These are phyloP conservation scores for Rhodocollybia butyracea DNA, from an alignment of 768 basidiomycete genomes.

Conservation along the genomic window DNA sequence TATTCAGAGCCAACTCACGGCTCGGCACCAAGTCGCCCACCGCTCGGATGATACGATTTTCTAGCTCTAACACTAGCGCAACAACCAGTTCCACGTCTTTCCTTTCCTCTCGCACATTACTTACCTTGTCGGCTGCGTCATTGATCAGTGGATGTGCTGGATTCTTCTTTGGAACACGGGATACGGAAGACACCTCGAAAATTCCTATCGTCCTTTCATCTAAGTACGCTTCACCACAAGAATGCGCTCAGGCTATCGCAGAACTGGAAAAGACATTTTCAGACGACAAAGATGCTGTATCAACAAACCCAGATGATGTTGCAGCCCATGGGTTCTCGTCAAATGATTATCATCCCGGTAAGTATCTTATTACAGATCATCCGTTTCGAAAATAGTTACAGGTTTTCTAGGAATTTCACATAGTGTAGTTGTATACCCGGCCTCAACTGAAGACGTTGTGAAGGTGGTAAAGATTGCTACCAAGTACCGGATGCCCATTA, in stretches of 20 bases:
- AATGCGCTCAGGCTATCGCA: conserved; percentile 48
- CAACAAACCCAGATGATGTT: conserved; percentile 50
- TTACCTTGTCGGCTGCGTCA: background rate
- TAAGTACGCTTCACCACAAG: conserved; percentile 44
- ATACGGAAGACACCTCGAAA: background rate
- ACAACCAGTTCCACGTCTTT: background rate
- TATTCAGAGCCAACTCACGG: no score
- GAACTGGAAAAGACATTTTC: conserved; percentile 50
- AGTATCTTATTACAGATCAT: conserved; percentile 20
- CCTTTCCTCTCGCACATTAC: background rate
- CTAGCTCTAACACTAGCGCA: no score
- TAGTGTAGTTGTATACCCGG: background rate
- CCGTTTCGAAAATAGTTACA: background rate
- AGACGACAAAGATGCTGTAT: conserved; percentile 35
- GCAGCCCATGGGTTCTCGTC: conserved; percentile 62
- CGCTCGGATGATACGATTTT: no score
- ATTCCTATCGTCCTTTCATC: no score
- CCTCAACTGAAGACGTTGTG: conserved; percentile 58
- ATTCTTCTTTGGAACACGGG: background rate
- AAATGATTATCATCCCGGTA: conserved; percentile 64
- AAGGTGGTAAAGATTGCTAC: conserved; percentile 71
- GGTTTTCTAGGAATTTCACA: background rate
- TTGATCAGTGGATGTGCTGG: conserved; percentile 1
- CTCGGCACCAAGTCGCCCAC: no score
- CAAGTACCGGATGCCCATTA: conserved; percentile 73